Evolutionary conservation across 495 filamentous ascomycete genomes (phyloP).

Genomic region (Lasiosphaeria ovina): DNA sequence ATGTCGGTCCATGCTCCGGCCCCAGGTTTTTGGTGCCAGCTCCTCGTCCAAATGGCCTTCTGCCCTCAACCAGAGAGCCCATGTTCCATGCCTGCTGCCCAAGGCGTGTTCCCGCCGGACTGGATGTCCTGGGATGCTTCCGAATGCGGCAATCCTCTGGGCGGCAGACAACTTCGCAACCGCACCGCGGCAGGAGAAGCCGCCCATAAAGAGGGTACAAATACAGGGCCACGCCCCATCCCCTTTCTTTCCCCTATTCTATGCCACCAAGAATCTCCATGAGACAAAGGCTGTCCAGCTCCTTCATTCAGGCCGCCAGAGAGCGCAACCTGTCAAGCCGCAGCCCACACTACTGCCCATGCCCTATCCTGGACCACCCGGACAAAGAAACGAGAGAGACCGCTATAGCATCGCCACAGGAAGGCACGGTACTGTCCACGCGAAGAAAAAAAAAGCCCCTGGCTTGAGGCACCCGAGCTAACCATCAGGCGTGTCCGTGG

Average conservation of each 20-base stretch:
- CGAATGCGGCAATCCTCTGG: background rate
- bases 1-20: too few relatives aligned
- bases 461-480: conserved; percentile 11
- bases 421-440: conserved; percentile 12
- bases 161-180: background rate
- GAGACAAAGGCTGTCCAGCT: conserved; percentile 31
- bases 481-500: conserved; percentile 6
- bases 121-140: background rate
- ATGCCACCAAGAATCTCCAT: conserved; percentile 19
- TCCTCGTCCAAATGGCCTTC: too few relatives aligned
- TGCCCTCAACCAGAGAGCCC: too few relatives aligned
- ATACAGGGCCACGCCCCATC: conserved; percentile 22
- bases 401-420: conserved; percentile 5
- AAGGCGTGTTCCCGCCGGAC: background rate
- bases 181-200: background rate
- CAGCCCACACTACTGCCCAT: background rate
- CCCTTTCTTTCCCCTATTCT: conserved; percentile 19
- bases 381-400: conserved; percentile 19
- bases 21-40: too few relatives aligned
- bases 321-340: conserved; percentile 7
- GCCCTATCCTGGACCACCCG: background rate
- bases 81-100: too few relatives aligned
- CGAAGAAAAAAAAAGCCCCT: conserved; percentile 1
- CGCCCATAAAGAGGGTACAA: conserved; percentile 34
- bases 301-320: conserved; percentile 21